A percentile compares a stretch with the other conserved stretches of the same genome.
phyloP scores from a whole-genome alignment of 495 filamentous ascomycete genomes.

The Trichoderma reesei region DNA sequence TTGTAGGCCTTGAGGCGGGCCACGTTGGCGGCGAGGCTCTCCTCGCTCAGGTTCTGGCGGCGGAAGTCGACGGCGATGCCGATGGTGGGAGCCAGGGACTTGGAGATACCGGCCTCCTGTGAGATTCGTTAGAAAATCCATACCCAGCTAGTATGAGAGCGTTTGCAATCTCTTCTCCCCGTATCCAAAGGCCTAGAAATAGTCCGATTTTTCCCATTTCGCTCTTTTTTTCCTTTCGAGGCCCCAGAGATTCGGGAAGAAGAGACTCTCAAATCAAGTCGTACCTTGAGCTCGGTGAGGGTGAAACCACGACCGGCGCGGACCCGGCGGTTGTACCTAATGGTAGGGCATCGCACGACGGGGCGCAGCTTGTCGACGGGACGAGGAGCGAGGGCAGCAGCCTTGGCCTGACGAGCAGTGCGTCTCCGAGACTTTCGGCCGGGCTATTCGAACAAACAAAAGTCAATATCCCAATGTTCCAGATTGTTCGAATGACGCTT shows the following conservation, averaged over 20 bases:
- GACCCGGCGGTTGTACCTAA: slow-evolving; percentile 99
- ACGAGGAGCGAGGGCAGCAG: slow-evolving; percentile 84
- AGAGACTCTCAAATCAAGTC: slow-evolving; percentile 13
- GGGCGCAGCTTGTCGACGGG: slow-evolving; percentile 95
- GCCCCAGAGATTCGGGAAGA: neutral
- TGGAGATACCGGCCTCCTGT: slow-evolving; percentile 90
- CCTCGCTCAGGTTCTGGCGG: slow-evolving; percentile 91
- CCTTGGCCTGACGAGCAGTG: slow-evolving; percentile 82
- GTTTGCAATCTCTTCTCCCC: neutral
- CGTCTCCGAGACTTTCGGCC: slow-evolving; percentile 88
- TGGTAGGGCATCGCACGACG: slow-evolving; percentile 77
- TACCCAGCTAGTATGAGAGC: slow-evolving; percentile 14
- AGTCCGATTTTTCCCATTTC: no score
- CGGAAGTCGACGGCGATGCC: slow-evolving; percentile 95
- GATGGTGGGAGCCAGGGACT: slow-evolving; percentile 86
- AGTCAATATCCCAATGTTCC: slow-evolving; percentile 10
- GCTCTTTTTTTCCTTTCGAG: neutral
- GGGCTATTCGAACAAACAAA: slow-evolving; percentile 48
- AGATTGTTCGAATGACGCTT: neutral
- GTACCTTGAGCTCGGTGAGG: slow-evolving; percentile 92
- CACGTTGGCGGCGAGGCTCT: slow-evolving; percentile 87
- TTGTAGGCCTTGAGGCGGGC: slow-evolving; percentile 94
- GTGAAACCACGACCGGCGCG: slow-evolving; percentile 96
- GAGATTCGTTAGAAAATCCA: neutral
- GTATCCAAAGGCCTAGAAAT: slow-evolving; percentile 16